Evolutionary conservation across 1,139 yeast species (phyloP), one percentile per base, ranked within the genome.

Genomic region (Candida tetrigidarum): DNA sequence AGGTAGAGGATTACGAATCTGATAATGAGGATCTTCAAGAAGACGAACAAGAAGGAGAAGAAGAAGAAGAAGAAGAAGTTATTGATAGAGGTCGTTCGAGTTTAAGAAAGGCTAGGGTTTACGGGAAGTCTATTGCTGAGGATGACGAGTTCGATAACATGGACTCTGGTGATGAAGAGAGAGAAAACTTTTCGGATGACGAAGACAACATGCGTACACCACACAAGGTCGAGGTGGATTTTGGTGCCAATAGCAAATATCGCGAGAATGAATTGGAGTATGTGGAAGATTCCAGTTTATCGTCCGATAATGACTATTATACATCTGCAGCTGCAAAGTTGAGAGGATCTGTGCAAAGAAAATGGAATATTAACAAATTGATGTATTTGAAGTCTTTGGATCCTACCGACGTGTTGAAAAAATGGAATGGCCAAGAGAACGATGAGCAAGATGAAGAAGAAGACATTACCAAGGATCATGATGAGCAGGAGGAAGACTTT

Each of bases 351-450:
- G 50, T 62, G 20, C 58, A 56, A 51, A 63, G 81, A 73, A 68
- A 72, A 50, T 88, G 96, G 92, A 88, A 93, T 62, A 81, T 93
- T 50, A 84, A 86, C 57, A 89, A 87, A 59, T 69, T 93, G 45
- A 69, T 93, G 9, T 93, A 93, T 62, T 75, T 86, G 80, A 81
- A 84, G 45, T 86, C 87, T 53, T 71, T 90, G 35, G 80, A 83
- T 7, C 93, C 97, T 0, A 71, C 70, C 0, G 96, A 88, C 44
- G 97, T 81, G 22, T 70, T 92, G 39, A 73, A 70, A 40, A 80
- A 93, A 63, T 92, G 97, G 96, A 82, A 64, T 53, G 75, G 70
- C 9, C 73, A 69, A 30, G 69, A 57, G 1, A 72, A 67, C 3
- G 80, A 70, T 16, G 80, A 68, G 5, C 75, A 70, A 16, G 71